Evolutionary conservation across 2,329 filamentous ascomycete species (phyloP).

Genomic region (Claviceps capensis): DNA sequence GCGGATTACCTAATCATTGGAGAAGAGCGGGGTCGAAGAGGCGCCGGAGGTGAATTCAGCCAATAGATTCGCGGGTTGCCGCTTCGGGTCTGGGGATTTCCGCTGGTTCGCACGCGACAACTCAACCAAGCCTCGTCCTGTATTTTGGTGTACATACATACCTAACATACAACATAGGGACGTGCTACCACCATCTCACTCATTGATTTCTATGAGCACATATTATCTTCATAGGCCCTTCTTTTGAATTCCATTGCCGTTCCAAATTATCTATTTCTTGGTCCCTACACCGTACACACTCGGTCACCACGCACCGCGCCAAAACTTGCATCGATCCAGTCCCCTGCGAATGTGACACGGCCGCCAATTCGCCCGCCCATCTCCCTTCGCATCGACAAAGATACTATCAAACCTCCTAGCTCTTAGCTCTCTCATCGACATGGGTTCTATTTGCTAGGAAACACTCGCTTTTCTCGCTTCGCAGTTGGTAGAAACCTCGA

Average conservation of each 20-base stretch:
- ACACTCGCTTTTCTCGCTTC: not conserved
- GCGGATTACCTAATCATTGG: not conserved
- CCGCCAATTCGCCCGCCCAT: not conserved
- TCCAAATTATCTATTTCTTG: not conserved
- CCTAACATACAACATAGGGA: too few species aligned
- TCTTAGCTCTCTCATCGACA: constrained; percentile 9
- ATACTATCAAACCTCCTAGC: not conserved
- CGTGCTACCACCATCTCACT: not conserved
- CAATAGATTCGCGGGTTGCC: not conserved
- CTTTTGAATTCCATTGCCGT: not conserved
- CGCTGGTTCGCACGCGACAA: too few species aligned
- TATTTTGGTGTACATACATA: not conserved
- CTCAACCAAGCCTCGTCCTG: too few species aligned
- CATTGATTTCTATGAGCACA: not conserved
- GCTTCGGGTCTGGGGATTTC: too few species aligned
- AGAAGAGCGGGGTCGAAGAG: not conserved
- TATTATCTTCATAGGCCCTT: not conserved
- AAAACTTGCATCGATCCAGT: not conserved
- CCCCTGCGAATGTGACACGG: not conserved
- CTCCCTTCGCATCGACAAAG: not conserved
- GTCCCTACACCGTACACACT: not conserved
- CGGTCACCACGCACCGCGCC: not conserved
- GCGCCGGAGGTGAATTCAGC: not conserved
- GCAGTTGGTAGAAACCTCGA: not conserved
- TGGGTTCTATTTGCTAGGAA: constrained; percentile 14